Evolutionary conservation across 768 basidiomycete genomes (phyloP).

Genomic region (Mycena vitilis): DNA sequence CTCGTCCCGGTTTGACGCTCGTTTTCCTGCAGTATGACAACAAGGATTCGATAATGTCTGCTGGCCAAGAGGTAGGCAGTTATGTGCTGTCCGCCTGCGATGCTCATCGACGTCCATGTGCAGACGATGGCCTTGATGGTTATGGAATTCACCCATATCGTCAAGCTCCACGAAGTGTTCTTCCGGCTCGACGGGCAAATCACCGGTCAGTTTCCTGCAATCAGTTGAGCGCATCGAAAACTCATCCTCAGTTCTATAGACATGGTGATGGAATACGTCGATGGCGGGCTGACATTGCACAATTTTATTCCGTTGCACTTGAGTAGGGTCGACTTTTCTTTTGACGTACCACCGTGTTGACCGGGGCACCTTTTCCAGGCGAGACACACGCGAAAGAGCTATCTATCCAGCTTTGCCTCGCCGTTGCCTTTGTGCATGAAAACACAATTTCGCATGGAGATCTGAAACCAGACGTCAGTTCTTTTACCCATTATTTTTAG

Average conservation of each 20-base stretch:
- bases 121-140: conserved; percentile 69
- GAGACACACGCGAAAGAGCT: conserved; percentile 60
- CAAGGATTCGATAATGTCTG: neutral
- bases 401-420: conserved; percentile 68
- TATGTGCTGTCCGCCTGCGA: neutral
- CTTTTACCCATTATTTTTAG: neutral
- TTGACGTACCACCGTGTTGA: neutral
- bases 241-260: conserved; percentile 6
- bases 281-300: conserved; percentile 8
- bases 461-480: conserved; percentile 64
- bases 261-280: conserved; percentile 26
- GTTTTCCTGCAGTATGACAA: neutral
- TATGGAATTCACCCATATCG: conserved; percentile 69
- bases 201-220: conserved; percentile 50
- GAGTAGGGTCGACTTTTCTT: conserved; percentile 5
- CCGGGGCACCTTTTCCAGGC: conserved; percentile 32
- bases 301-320: neutral
- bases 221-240: neutral
- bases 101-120: conserved; percentile 35
- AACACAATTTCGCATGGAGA: conserved; percentile 75
- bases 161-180: conserved; percentile 67
- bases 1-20: neutral
- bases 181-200: conserved; percentile 52
- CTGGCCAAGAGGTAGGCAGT: conserved; percentile 24
- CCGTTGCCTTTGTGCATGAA: conserved; percentile 46